Evolutionary conservation across 306 rosid genomes (phyloP), one percentile per base, ranked within the genome.

Genomic region (Senna siamea): DNA sequence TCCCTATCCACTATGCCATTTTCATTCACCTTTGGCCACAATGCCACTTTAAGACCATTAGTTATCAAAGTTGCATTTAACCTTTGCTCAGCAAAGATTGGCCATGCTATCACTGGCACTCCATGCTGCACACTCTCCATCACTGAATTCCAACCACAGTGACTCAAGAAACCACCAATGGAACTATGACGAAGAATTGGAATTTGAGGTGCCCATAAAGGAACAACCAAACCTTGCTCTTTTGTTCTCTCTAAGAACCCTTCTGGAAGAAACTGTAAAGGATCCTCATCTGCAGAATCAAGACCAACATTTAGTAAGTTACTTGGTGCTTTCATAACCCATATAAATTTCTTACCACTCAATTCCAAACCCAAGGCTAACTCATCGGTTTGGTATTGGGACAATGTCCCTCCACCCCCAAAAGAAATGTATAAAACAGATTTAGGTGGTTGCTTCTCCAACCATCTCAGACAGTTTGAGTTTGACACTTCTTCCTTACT

Each of bases 181-280:
- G 80, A 53, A 7, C 11, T 28, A 7, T 80, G 76, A 19, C 69
- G n/a, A 20, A 80, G 80, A 13, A 80, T 41, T 35, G 34, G 5
- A 38, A 56, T 43, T 22, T 80, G 84, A 28, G 84, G 84, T n/a
- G 69, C 84, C 84, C 84, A 79, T 52, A 28, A 18, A 8, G 79
- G 50, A 22, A 79, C 53, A 22, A 75, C 71, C 13, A 80, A 56
- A 1, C 84, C 80, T 75, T 7, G 40, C 6, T 37, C 40, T 37
- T 37, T 37, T 5, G 40, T 37, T 7, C 8, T 37, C 40, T 37
- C 40, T 37, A 37, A 7, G 40, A 37, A 37, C 40, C 40, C 40
- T 37, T 37, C 7, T 37, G 40, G 40, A 0, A 37, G 40, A 37
- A 37, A 37, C 8, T 37, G 6, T 7, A 37, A 7, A 37, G 40